phyloP scores from a whole-genome alignment of 805 yeast genomes.

The Hanseniaspora clermontiae region DNA sequence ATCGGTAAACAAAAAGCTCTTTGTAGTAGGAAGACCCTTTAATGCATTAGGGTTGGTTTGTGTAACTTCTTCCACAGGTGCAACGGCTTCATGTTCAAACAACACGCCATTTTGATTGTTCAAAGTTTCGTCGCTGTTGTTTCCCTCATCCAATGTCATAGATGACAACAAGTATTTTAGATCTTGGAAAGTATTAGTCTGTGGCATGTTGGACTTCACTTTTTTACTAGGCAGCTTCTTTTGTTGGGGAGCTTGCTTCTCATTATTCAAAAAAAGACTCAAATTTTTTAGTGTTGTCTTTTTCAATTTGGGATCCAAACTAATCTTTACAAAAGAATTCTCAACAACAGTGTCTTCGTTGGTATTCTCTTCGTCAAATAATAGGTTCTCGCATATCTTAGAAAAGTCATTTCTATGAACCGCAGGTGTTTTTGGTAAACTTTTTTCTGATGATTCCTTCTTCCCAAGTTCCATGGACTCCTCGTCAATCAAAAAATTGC shows the following conservation, averaged over 20 bases:
- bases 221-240: not conserved
- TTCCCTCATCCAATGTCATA: not conserved
- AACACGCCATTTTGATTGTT: not conserved
- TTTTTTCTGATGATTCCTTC: not conserved
- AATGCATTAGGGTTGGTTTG: not conserved
- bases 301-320: slow-evolving; percentile 12
- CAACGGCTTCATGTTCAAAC: too few species aligned
- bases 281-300: slow-evolving; percentile 6
- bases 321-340: slow-evolving; percentile 8
- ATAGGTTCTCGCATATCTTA: slow-evolving; percentile 23
- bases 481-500: slow-evolving; percentile 19
- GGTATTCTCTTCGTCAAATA: slow-evolving; percentile 23
- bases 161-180: not conserved
- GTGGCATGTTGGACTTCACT: not conserved
- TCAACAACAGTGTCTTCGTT: not conserved
- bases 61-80: not conserved
- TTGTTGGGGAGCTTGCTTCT: not conserved
- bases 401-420: slow-evolving; percentile 22
- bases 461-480: slow-evolving; percentile 16
- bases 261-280: not conserved
- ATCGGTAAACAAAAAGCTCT: slow-evolving; percentile 7
- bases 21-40: not conserved
- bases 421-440: not conserved
- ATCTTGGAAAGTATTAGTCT: slow-evolving; percentile 6
- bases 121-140: not conserved